phyloP scores from a whole-genome alignment of 2,329 filamentous ascomycete genomes.

The Fusarium sp. region DNA sequence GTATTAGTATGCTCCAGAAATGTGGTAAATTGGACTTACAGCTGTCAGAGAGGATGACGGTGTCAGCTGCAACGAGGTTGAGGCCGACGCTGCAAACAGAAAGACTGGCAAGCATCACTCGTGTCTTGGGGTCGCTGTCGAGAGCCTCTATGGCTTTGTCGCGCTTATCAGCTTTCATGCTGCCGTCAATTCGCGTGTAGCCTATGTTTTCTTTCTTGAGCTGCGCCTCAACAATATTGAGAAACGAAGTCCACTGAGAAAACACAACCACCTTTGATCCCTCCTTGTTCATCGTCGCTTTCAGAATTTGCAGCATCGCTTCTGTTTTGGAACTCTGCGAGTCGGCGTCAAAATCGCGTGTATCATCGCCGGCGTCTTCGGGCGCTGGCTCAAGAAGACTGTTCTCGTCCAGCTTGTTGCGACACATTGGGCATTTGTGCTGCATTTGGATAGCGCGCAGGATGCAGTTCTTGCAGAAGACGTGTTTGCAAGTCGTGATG shows the following conservation, averaged over 20 bases:
- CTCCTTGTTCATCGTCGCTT: slow-evolving; percentile 71
- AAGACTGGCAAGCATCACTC: slow-evolving; percentile 83
- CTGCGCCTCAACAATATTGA: slow-evolving; percentile 76
- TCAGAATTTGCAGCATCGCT: slow-evolving; percentile 77
- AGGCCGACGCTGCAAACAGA: slow-evolving; percentile 86
- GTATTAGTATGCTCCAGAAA: slow-evolving; percentile 12
- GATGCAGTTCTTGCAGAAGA: slow-evolving; percentile 80
- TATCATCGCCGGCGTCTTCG: slow-evolving; percentile 57
- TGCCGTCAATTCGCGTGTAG: slow-evolving; percentile 81
- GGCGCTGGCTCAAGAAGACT: slow-evolving; percentile 72
- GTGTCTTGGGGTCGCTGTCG: slow-evolving; percentile 71
- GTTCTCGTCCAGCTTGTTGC: slow-evolving; percentile 69
- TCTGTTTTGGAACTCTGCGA: slow-evolving; percentile 85
- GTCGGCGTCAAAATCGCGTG: slow-evolving; percentile 64
- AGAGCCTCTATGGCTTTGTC: slow-evolving; percentile 76
- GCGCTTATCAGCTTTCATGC: slow-evolving; percentile 75
- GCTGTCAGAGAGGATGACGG: slow-evolving; percentile 82
- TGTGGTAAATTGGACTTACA: slow-evolving; percentile 55
- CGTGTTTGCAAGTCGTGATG: slow-evolving; percentile 86
- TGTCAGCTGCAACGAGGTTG: slow-evolving; percentile 86
- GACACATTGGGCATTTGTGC: slow-evolving; percentile 86
- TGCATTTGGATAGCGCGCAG: slow-evolving; percentile 77
- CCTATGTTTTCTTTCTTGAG: slow-evolving; percentile 68
- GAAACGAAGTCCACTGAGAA: slow-evolving; percentile 80
- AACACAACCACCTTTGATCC: slow-evolving; percentile 77